These are phyloP conservation scores for Trichosporon ovoides DNA, from an alignment of 1,284 basidiomycete genomes.

Conservation along the genomic window DNA sequence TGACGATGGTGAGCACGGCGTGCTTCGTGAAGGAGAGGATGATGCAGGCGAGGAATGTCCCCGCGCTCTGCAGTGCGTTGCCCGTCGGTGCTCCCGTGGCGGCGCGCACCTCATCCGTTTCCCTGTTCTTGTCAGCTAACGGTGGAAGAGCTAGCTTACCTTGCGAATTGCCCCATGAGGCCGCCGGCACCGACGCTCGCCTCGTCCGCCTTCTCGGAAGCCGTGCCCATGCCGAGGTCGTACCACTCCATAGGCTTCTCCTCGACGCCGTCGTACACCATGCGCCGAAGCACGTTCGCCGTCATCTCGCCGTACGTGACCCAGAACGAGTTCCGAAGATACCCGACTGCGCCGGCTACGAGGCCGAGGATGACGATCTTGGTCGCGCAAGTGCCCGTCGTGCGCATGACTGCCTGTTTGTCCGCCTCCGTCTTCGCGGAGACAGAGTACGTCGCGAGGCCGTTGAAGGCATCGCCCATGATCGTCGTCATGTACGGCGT, in stretches of 20 bases:
- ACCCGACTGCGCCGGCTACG: slow-evolving; percentile 66
- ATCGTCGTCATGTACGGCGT: slow-evolving; percentile 91
- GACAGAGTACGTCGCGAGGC: slow-evolving; percentile 59
- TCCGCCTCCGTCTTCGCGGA: slow-evolving; percentile 46
- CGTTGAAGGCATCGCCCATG: slow-evolving; percentile 77
- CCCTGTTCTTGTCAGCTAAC: slow-evolving; percentile 53
- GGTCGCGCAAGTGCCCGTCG: slow-evolving; percentile 57
- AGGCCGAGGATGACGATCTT: slow-evolving; percentile 67
- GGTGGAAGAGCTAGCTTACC: slow-evolving; percentile 54
- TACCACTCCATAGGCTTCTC: slow-evolving; percentile 82
- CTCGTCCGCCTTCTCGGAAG: slow-evolving; percentile 52
- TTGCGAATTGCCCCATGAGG: slow-evolving; percentile 87
- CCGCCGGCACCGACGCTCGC: slow-evolving; percentile 75
- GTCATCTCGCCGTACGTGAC: slow-evolving; percentile 80
- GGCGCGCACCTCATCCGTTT: slow-evolving; percentile 87
- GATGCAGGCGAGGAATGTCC: slow-evolving; percentile 73
- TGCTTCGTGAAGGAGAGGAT: slow-evolving; percentile 74
- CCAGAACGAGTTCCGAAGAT: slow-evolving; percentile 74
- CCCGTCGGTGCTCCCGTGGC: slow-evolving; percentile 77
- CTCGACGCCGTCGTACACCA: slow-evolving; percentile 66
- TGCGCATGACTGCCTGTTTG: slow-evolving; percentile 57
- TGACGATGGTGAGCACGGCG: slow-evolving; percentile 81
- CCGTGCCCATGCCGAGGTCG: slow-evolving; percentile 70
- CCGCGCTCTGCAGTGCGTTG: slow-evolving; percentile 70
- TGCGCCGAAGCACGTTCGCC: slow-evolving; percentile 61